Conservation (phyloP, 164 flowering plant species). For the Stephania japonica region DNA sequence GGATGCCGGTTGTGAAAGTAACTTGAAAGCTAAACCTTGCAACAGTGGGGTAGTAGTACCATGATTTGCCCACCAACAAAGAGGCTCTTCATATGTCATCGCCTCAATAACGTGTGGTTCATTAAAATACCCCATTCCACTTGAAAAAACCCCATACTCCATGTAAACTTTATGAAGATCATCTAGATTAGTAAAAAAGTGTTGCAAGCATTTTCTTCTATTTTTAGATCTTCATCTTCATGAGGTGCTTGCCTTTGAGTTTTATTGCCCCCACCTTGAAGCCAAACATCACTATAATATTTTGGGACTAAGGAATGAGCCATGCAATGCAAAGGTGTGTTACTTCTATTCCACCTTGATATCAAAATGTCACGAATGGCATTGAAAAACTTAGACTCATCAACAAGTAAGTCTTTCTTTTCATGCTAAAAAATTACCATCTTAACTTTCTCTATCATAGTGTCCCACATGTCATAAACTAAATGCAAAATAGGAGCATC, state of each 20-base stretch:
- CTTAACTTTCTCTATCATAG: neutral
- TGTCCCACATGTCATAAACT: too few species aligned
- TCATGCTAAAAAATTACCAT: neutral
- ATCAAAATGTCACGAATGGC: neutral
- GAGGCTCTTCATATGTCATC: neutral
- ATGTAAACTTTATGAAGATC: neutral
- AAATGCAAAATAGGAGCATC: too few species aligned
- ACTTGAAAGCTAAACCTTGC: conserved; percentile 3
- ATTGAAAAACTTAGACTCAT: neutral
- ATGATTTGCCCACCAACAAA: neutral
- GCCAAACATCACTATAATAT: conserved; percentile 5
- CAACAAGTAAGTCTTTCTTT: neutral
- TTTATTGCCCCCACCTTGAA: neutral
- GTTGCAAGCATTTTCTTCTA: neutral
- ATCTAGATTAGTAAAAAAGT: neutral
- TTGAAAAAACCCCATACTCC: neutral
- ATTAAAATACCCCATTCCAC: neutral
- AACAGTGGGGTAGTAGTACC: neutral
- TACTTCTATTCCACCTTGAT: neutral
- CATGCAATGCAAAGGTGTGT: neutral
- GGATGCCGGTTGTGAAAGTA: conserved; percentile 4
- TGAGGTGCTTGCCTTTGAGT: neutral
- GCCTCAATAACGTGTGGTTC: neutral
- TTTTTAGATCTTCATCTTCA: neutral
- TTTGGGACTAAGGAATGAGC: conserved; percentile 8